Evolutionary conservation across 345 rosid species (phyloP).

Genomic region (Trapa incisa): DNA sequence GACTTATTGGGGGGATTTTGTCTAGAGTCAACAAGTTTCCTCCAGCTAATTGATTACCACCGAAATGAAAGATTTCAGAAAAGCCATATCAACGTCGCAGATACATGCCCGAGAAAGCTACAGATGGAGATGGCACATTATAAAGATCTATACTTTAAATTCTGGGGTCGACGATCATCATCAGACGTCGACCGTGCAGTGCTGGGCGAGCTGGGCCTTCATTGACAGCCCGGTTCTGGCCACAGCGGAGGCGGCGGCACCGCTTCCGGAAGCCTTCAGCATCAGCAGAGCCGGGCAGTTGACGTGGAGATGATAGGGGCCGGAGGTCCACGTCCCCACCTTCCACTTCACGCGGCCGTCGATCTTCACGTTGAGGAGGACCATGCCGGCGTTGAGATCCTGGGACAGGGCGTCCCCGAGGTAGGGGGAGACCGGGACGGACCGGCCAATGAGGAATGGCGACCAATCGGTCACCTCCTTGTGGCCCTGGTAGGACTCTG

Average conservation of each 20-base stretch:
- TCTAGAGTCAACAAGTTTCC: too few species aligned
- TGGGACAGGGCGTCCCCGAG: constrained; percentile 26
- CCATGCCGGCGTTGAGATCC: constrained; percentile 43
- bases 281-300: constrained; percentile 41
- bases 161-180: too few species aligned
- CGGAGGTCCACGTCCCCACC: constrained; percentile 69
- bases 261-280: constrained; percentile 17
- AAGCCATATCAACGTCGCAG: too few species aligned
- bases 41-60: too few species aligned
- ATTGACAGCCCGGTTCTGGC: constrained; percentile 15
- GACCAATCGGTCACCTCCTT: constrained; percentile 56
- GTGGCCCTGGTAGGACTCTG: constrained; percentile 54
- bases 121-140: too few species aligned
- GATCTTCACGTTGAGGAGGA: constrained; percentile 42
- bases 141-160: too few species aligned
- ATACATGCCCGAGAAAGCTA: too few species aligned
- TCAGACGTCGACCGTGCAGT: constrained; percentile 50
- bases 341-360: constrained; percentile 54
- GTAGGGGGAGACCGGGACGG: constrained; percentile 39
- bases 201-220: constrained; percentile 42
- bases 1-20: too few species aligned
- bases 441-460: constrained; percentile 35
- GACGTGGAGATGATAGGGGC: constrained; percentile 39
- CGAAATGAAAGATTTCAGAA: too few species aligned
- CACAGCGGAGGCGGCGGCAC: constrained; percentile 8